These are phyloP conservation scores for Raffaelea arxii DNA, from an alignment of 2,329 filamentous ascomycete genomes.

Conservation along the genomic window DNA sequence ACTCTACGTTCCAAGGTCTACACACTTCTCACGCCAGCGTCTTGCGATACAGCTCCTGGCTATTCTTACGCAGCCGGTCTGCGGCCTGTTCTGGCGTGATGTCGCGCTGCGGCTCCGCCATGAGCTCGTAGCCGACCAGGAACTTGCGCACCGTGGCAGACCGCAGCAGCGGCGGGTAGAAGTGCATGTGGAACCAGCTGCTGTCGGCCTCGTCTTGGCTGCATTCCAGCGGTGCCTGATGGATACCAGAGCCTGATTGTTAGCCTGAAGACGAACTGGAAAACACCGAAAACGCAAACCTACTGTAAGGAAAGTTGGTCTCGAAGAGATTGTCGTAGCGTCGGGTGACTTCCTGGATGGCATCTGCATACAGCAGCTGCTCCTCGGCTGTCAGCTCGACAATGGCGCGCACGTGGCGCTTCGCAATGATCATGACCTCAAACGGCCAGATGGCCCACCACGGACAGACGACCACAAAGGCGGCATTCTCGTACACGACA, in stretches of 20 bases:
- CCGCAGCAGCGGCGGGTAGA: constrained; percentile 86
- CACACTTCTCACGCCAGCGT: constrained; percentile 34
- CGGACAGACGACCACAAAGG: constrained; percentile 80
- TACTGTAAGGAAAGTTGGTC: constrained; percentile 90
- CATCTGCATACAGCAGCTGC: constrained; percentile 65
- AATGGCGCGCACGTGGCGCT: constrained; percentile 72
- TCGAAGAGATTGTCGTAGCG: constrained; percentile 96
- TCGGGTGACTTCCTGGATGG: constrained; percentile 77
- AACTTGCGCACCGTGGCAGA: constrained; percentile 95
- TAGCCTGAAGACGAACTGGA: background rate
- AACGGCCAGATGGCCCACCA: constrained; percentile 99
- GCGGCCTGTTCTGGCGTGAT: constrained; percentile 97
- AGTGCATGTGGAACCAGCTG: constrained; percentile 93
- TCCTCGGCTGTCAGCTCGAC: constrained; percentile 71
- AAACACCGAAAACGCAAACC: constrained; percentile 20
- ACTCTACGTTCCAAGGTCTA: too few relatives aligned
- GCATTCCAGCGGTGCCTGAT: constrained; percentile 84
- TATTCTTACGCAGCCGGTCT: constrained; percentile 62
- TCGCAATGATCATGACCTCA: constrained; percentile 82
- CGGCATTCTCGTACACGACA: constrained; percentile 77
- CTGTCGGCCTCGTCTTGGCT: constrained; percentile 74
- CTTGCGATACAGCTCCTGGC: constrained; percentile 76
- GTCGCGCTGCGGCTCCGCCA: constrained; percentile 96
- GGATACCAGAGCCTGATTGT: constrained; percentile 69
- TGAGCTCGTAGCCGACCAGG: constrained; percentile 88